Base-by-base conservation (phyloP, 345 rosid genomes). In the Rhizophora apiculata region DNA sequence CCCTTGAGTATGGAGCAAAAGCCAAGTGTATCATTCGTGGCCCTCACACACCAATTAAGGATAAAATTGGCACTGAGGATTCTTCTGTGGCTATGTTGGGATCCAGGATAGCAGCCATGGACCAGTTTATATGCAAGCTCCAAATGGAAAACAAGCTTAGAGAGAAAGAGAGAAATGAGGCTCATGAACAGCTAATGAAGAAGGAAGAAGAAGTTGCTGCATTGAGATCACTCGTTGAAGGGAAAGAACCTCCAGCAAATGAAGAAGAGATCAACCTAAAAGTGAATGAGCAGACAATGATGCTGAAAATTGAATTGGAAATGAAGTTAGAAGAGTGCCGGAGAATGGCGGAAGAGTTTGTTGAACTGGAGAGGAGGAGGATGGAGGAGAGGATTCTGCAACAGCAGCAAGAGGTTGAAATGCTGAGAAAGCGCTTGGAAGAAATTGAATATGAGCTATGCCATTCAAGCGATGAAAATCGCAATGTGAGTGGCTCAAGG, bases 1-100 rank as follows among this genome's bases (percentile, higher is more conserved):
- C 99, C 27, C 85, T 95, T 29, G 99, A 95, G 73, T 95, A 95
- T 72, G 99, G 99, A 46, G 97, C 99, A 22, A 95, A 95, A 78
- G 99, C 99, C 6, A 95, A 95, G 72, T 95, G 99, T 65, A 95
- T 95, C 46, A 79, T 92, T 46, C 96, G 97, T 22, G 96, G 97
- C 49, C 86, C 93, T 63, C 96, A 87, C 69, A 90, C 86, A 2
- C 92, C 86, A 6, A 68, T 62, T 53, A 94, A 87, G 81, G 97
- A 88, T 72, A 91, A 84, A 77, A 61, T 63, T 64, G 86, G 85
- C 13, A 73, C 68, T 51, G 99, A 86, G 59, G 96, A 91, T 71
- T 80, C 87, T 61, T 74, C 90, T 37, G 83, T 85, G 55, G 82
- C 79, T 21, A 76, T 85, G 60, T 78, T 91, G 69, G 97, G 93